These are phyloP conservation scores for Nakazawaea siamensis DNA, from an alignment of 805 yeast genomes.

Conservation along the genomic window DNA sequence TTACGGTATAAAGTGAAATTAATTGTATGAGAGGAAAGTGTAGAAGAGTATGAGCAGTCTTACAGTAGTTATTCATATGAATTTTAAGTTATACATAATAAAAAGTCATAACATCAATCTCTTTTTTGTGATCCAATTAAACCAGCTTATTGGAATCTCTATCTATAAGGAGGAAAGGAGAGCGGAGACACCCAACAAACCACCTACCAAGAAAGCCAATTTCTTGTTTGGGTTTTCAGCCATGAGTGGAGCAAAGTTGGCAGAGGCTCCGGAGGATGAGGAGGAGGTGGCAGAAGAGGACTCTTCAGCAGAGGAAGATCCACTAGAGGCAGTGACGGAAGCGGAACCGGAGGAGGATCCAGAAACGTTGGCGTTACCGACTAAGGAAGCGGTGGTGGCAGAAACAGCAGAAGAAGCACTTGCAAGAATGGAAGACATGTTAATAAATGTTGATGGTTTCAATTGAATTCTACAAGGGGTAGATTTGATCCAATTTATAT, in stretches of 20 bases:
- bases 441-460: not conserved
- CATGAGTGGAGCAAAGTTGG: constrained; percentile 3
- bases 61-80: no score
- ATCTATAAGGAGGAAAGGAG: constrained; percentile 9
- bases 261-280: constrained; percentile 18
- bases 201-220: constrained; percentile 9
- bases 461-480: no score
- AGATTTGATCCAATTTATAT: no score
- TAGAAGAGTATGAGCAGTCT: no score
- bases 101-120: not conserved
- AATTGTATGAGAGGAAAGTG: no score
- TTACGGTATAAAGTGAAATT: no score
- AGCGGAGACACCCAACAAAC: constrained; percentile 10
- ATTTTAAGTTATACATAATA: no score
- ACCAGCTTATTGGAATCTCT: no score
- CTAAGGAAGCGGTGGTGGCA: constrained; percentile 15
- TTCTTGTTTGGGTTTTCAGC: constrained; percentile 10
- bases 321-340: not conserved
- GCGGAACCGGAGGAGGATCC: constrained; percentile 1
- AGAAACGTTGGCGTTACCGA: constrained; percentile 16
- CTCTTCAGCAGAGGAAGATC: not conserved
- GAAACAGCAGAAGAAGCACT: constrained; percentile 1
- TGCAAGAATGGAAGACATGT: constrained; percentile 11
- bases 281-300: constrained; percentile 13
- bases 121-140: not conserved